These are phyloP conservation scores for Entomortierella beljakovae DNA, from an alignment of 192 early-diverging fungal genomes.

Conservation along the genomic window DNA sequence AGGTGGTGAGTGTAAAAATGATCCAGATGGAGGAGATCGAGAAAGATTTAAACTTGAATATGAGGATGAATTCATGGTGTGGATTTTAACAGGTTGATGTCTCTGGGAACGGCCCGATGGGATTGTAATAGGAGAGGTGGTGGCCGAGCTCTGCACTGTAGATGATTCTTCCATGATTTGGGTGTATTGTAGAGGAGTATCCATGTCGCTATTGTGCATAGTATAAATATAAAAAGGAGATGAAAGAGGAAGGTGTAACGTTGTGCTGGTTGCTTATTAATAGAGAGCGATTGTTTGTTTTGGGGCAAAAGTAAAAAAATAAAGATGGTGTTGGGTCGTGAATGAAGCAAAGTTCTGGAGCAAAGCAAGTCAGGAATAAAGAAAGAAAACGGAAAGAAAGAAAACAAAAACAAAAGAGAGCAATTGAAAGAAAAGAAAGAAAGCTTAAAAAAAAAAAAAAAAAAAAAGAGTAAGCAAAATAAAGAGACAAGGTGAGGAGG, in stretches of 20 bases:
- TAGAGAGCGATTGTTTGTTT: too few species aligned
- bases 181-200: background rate
- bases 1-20: constrained; percentile 9
- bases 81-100: constrained; percentile 27
- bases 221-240: background rate
- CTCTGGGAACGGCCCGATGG: background rate
- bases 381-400: background rate
- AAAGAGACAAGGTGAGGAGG: background rate
- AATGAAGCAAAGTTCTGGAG: background rate
- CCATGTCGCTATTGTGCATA: background rate
- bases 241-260: too few species aligned
- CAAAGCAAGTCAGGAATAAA: background rate
- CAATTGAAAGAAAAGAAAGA: background rate
- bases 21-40: background rate
- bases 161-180: background rate
- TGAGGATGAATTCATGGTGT: constrained; percentile 20
- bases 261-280: too few species aligned
- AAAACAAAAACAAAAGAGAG: background rate
- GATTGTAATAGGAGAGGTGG: background rate
- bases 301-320: too few species aligned
- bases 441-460: background rate
- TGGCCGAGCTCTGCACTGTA: background rate
- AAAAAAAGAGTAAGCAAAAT: background rate
- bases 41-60: background rate
- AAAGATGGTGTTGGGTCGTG: background rate